Conservation (phyloP, 2,329 filamentous ascomycete species). For the Neonectria faginata region DNA sequence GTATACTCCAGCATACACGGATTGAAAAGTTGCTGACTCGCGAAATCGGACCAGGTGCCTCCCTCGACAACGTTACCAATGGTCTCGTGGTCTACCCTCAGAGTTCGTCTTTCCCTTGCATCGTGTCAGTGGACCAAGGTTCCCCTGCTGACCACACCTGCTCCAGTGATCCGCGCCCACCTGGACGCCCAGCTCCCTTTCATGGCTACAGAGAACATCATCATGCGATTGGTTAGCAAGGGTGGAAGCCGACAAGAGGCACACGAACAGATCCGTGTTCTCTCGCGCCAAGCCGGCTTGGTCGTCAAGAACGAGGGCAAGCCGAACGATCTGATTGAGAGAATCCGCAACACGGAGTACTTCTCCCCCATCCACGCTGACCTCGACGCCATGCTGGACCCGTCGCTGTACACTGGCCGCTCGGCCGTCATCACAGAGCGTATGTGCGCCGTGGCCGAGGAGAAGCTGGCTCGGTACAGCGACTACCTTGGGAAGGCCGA, state of each 20-base stretch:
- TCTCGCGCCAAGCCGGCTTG: conserved; percentile 34
- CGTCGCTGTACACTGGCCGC: conserved; percentile 33
- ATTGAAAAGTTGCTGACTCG: not conserved
- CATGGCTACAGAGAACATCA: conserved; percentile 39
- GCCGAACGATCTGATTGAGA: conserved; percentile 36
- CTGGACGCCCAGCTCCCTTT: conserved; percentile 31
- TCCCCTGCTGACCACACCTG: not conserved
- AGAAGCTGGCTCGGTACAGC: conserved; percentile 33
- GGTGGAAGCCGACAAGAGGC: conserved; percentile 36
- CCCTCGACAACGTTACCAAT: conserved; percentile 36
- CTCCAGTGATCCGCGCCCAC: conserved; percentile 19
- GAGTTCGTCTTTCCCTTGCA: not conserved
- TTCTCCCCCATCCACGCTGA: conserved; percentile 37
- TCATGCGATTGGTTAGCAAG: conserved; percentile 35
- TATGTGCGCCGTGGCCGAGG: conserved; percentile 33
- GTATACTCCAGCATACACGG: not conserved
- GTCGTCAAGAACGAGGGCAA: conserved; percentile 36
- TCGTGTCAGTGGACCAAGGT: too few relatives aligned
- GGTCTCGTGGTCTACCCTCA: conserved; percentile 38
- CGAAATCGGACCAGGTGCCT: conserved; percentile 2
- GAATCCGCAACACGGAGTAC: conserved; percentile 38
- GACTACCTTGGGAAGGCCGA: conserved; percentile 25
- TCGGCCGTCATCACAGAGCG: conserved; percentile 32
- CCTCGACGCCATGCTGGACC: conserved; percentile 34
- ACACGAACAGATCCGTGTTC: conserved; percentile 39